Evolutionary conservation across 257 asterid species (phyloP), one percentile per base, ranked within the genome.

Genomic region (Verbena officinalis): DNA sequence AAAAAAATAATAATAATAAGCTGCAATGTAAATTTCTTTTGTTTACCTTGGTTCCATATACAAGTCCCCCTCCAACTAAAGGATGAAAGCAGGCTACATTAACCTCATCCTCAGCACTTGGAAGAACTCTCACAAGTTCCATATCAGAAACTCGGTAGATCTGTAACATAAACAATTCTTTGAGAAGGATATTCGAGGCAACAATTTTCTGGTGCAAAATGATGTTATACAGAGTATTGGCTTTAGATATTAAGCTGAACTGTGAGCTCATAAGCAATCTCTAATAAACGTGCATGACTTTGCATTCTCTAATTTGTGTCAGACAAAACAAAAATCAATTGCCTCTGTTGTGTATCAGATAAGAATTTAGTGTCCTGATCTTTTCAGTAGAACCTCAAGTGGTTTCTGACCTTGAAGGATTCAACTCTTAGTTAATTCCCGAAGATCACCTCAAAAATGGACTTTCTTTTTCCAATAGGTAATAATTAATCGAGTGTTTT

Each of bases 61-160:
- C 88, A 81, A 93, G 85, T 61, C 97, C 99, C 63, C 95, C 89
- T n/a, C 99, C 99, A 42, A 83, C 95, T 61, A 89, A 77, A 62
- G 97, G 99, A 79, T 93, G 99, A 73, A 93, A 93, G 70, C 95
- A 93, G 65, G 99, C 99, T 0, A 93, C 99, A 62, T 93, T 93
- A 69, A 93, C 96, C 85, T 93, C 99, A 76, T 93, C 99, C 77
- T 93, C 97, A 27, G 97, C 94, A 69, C 95, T 93, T 59, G 99
- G 94, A 65, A 90, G 97, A 63, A 86, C 95, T 79, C 95, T 90
- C 68, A 93, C 97, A 58, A 88, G 95, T 80, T 93, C 99, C 99
- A 90, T 90, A 74, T 90, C 95, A 42, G 90, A 86, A 69, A 90
- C 95, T 79, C 95, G 78, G 72, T 90, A 93, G 21, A 93, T 81